Base-by-base conservation (phyloP, 345 rosid genomes). In the Populus ilicifolia region DNA sequence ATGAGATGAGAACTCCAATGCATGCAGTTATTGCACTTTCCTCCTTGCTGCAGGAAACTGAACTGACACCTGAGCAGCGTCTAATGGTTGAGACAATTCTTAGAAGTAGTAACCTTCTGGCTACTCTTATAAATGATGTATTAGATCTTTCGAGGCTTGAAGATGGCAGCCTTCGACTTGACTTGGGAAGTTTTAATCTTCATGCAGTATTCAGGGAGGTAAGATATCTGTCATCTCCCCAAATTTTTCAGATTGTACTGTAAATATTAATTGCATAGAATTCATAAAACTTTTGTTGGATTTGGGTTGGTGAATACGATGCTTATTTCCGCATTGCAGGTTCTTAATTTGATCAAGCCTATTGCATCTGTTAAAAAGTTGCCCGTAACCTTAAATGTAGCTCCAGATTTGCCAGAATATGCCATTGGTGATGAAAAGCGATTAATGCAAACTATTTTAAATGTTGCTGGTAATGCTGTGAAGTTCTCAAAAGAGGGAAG, bases 1-100 rank as follows among this genome's bases (percentile, higher is more conserved):
- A 96, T 81, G 98, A 96, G 83, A 96, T 96, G 99, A 89, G 97
- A 80, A 96, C 97, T 41, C 99, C 99, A 8, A 96, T 96, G 99
- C 97, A 96, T 80, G 98, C 96, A 8, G 86, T 94, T 79, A 91
- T 96, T 38, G 99, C 99, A 54, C 94, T 96, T 73, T 94, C 99
- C 69, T 94, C 98, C n/a, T 83, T 96, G 78, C 93, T 96, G 46
- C 99, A 89, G 89, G 99, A 96, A 83, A 94, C 99, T 13, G 92
- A 94, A 80, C 79, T 96, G 85, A 91, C 94, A 50, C 92, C 97
- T 23, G 98, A 96, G 84, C 99, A 96, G 72, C 94, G 97, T 16
- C 80, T 93, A 80, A 96, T 96, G 98, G 90, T 96, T 77, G 99
- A 96, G 83, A 96, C 98, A 6, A 89, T 96, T 77, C 91, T 96